phyloP scores from a whole-genome alignment of 352 stramenopile genomes.

The Phytophthora macrochlamydospora region DNA sequence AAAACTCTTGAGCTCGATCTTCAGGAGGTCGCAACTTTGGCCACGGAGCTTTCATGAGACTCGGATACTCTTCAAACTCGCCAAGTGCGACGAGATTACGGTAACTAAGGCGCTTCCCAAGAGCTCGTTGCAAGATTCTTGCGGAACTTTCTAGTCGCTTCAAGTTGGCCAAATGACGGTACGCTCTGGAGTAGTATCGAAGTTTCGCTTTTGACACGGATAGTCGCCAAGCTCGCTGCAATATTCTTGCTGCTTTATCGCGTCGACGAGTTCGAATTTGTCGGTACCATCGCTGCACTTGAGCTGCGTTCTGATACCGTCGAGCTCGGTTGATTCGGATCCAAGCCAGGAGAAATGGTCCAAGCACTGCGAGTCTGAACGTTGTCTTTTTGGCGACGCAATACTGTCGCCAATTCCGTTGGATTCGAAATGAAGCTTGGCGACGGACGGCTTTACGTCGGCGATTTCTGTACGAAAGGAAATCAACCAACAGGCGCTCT shows the following conservation, averaged over 20 bases:
- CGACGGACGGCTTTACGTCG: conserved; percentile 18
- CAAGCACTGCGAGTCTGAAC: conserved; percentile 19
- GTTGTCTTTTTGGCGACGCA: conserved; percentile 7
- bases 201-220: conserved; percentile 45
- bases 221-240: conserved; percentile 59
- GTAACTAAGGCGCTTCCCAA: conserved; percentile 37
- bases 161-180: conserved; percentile 34
- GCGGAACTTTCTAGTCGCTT: conserved; percentile 40
- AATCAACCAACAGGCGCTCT: conserved; percentile 39
- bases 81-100: conserved; percentile 29
- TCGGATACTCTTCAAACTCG: conserved; percentile 38
- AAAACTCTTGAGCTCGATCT: conserved; percentile 26
- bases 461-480: conserved; percentile 22
- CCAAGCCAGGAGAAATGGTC: conserved; percentile 23
- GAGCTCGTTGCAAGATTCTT: conserved; percentile 47
- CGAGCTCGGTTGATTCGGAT: conserved; percentile 18
- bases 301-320: conserved; percentile 1
- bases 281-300: conserved; percentile 46
- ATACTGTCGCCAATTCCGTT: conserved; percentile 36
- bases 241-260: conserved; percentile 12
- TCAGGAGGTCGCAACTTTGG: conserved; percentile 8
- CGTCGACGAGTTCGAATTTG: conserved; percentile 4
- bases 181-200: conserved; percentile 27
- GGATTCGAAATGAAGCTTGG: conserved; percentile 41
- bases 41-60: conserved; percentile 24